A percentile compares a stretch with the other conserved stretches of the same genome.
Evolutionary conservation across 352 stramenopile genomes (phyloP).

Genomic region (Phytophthora crassamura): DNA sequence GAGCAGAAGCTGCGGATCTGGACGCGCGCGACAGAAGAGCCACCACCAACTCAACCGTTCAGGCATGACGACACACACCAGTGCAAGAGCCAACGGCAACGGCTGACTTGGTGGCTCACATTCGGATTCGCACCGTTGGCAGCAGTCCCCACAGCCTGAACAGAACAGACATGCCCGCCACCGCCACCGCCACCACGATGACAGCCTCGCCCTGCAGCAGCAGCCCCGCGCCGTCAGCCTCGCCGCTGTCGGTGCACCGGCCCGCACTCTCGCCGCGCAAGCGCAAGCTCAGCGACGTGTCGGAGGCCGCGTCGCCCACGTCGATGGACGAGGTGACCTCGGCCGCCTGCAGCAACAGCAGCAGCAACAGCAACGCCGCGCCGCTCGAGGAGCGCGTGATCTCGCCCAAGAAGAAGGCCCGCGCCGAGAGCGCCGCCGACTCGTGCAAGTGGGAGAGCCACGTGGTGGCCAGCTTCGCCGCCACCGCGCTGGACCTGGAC

Average conservation of each 20-base stretch:
- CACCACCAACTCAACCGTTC: too few species aligned
- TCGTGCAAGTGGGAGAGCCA: conserved; percentile 45
- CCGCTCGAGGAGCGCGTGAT: conserved; percentile 39
- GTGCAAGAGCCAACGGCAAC: conserved; percentile 15
- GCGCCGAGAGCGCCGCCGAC: conserved; percentile 28
- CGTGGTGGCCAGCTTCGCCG: conserved; percentile 30
- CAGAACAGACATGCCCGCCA: conserved; percentile 19
- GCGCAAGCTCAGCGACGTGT: conserved; percentile 48
- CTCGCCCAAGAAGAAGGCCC: conserved; percentile 58
- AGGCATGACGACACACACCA: conserved; percentile 15
- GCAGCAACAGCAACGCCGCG: neutral
- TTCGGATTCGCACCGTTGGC: conserved; percentile 29
- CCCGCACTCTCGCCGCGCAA: conserved; percentile 51
- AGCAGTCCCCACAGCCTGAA: neutral
- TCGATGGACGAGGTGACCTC: conserved; percentile 43
- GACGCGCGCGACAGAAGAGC: conserved; percentile 40
- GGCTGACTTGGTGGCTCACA: conserved; percentile 16
- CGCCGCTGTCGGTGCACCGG: conserved; percentile 47
- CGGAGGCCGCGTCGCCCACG: conserved; percentile 32
- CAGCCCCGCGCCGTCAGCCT: conserved; percentile 25
- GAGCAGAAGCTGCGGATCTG: conserved; percentile 38
- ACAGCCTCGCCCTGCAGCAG: conserved; percentile 28
- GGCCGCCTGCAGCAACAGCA: neutral
- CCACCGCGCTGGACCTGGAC: conserved; percentile 30
- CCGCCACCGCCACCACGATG: conserved; percentile 22